Evolutionary conservation across 2,329 filamentous ascomycete genomes (phyloP).

Genomic region (Dactylellina parvicollis): DNA sequence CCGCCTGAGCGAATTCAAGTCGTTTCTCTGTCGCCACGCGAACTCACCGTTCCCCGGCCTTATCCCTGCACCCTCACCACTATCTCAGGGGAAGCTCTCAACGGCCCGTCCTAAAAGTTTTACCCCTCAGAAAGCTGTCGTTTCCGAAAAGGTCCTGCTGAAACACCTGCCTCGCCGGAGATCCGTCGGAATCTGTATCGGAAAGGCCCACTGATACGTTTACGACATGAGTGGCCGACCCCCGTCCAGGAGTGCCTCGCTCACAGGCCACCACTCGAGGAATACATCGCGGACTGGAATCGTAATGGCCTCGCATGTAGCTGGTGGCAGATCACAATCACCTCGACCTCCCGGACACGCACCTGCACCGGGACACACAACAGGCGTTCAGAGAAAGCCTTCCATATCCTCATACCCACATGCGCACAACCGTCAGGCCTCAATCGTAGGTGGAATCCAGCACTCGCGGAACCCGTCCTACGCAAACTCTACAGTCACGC

Average conservation of each 20-base stretch:
- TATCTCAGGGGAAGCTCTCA: constrained; percentile 49
- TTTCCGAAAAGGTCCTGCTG: constrained; percentile 48
- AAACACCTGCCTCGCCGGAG: constrained; percentile 38
- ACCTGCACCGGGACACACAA: constrained; percentile 16
- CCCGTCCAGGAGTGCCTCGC: constrained; percentile 52
- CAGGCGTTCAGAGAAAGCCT: constrained; percentile 44
- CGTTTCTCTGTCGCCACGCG: constrained; percentile 34
- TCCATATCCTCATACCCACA: constrained; percentile 64
- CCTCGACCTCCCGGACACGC: constrained; percentile 49
- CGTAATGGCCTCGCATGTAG: constrained; percentile 45
- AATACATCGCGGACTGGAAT: constrained; percentile 50
- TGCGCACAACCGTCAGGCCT: constrained; percentile 94
- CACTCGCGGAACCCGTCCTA: constrained; percentile 70
- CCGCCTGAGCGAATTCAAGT: constrained; percentile 17
- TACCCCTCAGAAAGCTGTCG: constrained; percentile 20
- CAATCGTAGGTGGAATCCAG: constrained; percentile 87
- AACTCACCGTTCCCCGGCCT: constrained; percentile 15
- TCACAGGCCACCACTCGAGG: constrained; percentile 50
- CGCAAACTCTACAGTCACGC: constrained; percentile 56
- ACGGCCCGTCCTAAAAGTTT: constrained; percentile 19
- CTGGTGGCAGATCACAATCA: constrained; percentile 48
- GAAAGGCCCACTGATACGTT: constrained; percentile 36
- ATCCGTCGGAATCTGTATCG: constrained; percentile 25
- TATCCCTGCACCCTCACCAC: constrained; percentile 28
- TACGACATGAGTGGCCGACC: constrained; percentile 49